Conservation (phyloP, 768 basidiomycete species). For the Mycena indigotica region DNA sequence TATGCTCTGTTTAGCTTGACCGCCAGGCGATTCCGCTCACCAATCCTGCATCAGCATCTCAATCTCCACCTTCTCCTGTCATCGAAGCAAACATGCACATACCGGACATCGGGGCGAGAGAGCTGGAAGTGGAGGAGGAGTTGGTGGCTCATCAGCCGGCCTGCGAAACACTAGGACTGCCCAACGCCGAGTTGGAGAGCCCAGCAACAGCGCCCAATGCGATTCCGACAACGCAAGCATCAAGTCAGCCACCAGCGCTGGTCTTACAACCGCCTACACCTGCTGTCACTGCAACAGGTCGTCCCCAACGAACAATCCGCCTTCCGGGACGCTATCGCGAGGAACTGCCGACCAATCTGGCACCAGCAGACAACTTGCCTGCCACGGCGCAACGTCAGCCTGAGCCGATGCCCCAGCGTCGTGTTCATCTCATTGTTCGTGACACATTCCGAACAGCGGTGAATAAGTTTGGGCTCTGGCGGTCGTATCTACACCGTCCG, state of each 20-base stretch:
- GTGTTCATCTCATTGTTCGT: conserved; percentile 7
- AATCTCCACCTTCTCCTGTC: too few species aligned
- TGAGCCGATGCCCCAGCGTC: neutral
- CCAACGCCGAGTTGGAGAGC: neutral
- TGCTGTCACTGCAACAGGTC: neutral
- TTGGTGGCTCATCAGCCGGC: too few species aligned
- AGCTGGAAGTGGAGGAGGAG: too few species aligned
- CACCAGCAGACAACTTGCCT: neutral
- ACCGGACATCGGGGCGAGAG: too few species aligned
- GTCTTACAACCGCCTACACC: neutral
- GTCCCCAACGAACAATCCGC: neutral
- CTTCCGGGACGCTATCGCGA: neutral
- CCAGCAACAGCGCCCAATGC: neutral
- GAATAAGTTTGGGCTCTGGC: conserved; percentile 12
- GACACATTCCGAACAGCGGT: conserved; percentile 3
- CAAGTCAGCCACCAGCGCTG: neutral
- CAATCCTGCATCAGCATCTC: too few species aligned
- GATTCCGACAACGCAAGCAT: neutral
- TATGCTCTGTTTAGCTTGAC: too few species aligned
- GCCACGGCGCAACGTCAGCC: neutral
- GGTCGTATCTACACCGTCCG: conserved; percentile 15
- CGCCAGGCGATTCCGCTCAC: too few species aligned
- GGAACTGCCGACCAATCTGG: neutral
- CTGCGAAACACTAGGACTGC: neutral
- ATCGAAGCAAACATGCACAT: too few species aligned